These are phyloP conservation scores for Vaccinium macrocarpon DNA, from an alignment of 148 eudicot species.

Conservation along the genomic window DNA sequence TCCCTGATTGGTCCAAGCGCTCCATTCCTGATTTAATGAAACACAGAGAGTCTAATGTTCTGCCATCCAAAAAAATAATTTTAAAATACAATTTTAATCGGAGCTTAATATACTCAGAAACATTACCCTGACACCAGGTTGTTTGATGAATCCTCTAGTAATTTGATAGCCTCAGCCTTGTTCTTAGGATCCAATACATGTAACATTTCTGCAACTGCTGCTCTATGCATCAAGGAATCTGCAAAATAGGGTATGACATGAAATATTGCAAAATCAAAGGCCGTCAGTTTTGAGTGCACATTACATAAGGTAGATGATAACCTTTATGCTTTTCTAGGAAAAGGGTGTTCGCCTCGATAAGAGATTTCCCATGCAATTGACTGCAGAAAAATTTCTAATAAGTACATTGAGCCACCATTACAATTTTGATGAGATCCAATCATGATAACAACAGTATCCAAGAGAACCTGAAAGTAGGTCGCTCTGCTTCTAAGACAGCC, in stretches of 20 bases:
- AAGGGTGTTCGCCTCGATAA: slow-evolving; percentile 63
- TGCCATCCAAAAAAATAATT: not conserved
- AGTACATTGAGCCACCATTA: not conserved
- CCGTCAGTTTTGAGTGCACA: not conserved
- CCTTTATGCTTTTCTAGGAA: slow-evolving; percentile 85
- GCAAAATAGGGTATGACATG: slow-evolving; percentile 17
- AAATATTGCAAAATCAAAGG: not conserved
- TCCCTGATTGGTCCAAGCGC: slow-evolving; percentile 44
- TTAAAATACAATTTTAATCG: not conserved
- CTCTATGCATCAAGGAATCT: slow-evolving; percentile 94
- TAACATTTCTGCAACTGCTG: slow-evolving; percentile 88
- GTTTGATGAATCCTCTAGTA: slow-evolving; percentile 70
- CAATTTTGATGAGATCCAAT: slow-evolving; percentile 1
- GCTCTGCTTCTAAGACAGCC: slow-evolving; percentile 84
- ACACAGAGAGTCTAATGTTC: not conserved
- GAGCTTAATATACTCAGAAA: not conserved
- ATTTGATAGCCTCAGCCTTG: slow-evolving; percentile 66
- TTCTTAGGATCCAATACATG: slow-evolving; percentile 67
- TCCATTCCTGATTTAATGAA: slow-evolving; percentile 47
- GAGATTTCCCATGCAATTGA: slow-evolving; percentile 72
- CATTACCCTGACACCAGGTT: slow-evolving; percentile 49
- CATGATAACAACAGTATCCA: slow-evolving; percentile 7
- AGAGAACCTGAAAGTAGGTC: slow-evolving; percentile 65
- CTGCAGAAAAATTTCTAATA: slow-evolving; percentile 33
- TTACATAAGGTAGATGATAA: slow-evolving; percentile 22